phyloP scores from a whole-genome alignment of 192 early-diverging fungal genomes.

The Spinellus fusiger region DNA sequence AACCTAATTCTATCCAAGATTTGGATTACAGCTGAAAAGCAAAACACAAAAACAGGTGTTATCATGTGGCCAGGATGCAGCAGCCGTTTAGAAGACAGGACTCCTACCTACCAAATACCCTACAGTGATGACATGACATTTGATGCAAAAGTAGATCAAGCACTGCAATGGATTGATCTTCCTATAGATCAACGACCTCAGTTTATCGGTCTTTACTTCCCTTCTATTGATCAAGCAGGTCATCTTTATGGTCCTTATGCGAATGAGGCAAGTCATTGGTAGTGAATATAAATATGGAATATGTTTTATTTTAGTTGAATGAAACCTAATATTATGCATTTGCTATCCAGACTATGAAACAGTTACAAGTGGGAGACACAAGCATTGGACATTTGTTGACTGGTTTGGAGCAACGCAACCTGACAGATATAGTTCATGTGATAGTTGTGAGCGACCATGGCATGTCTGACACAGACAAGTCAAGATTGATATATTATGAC shows the following conservation, averaged over 20 bases:
- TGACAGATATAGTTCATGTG: conserved; percentile 65
- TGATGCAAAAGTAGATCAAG: conserved; percentile 50
- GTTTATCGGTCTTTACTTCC: conserved; percentile 72
- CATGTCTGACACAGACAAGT: conserved; percentile 56
- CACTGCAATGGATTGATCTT: conserved; percentile 75
- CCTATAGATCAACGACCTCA: conserved; percentile 65
- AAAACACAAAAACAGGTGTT: conserved; percentile 62
- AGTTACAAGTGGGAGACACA: conserved; percentile 46
- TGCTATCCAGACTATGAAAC: conserved; percentile 16
- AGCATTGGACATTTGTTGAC: conserved; percentile 55
- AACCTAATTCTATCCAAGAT: conserved; percentile 46
- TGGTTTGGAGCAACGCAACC: conserved; percentile 49
- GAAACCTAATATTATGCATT: neutral
- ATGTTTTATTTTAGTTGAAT: neutral
- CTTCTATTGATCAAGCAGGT: conserved; percentile 72
- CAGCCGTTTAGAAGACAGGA: conserved; percentile 42
- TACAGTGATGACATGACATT: conserved; percentile 43
- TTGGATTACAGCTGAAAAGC: conserved; percentile 82
- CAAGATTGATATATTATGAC: conserved; percentile 68
- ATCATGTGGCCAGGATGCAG: conserved; percentile 89
- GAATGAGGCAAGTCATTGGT: conserved; percentile 40
- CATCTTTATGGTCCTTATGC: conserved; percentile 71
- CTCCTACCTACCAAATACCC: conserved; percentile 65
- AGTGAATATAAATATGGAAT: neutral
- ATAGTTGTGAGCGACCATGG: conserved; percentile 78